Conservation (phyloP, 495 filamentous ascomycete species). For the Neurospora hispaniola region DNA sequence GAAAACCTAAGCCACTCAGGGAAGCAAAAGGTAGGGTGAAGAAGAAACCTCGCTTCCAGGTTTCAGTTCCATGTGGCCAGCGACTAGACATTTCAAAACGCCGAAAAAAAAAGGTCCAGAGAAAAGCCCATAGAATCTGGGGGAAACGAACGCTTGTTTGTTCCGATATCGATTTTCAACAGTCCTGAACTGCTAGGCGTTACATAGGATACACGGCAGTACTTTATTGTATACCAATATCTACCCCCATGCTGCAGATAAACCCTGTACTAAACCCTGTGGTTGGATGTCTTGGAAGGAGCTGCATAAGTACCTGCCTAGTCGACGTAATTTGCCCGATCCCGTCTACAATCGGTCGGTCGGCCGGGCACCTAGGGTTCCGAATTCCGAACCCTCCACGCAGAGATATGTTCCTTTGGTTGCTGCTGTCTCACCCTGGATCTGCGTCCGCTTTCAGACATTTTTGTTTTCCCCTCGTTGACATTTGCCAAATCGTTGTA, state of each 20-base stretch:
- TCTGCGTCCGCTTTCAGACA: background rate
- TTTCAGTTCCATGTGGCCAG: background rate
- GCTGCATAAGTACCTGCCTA: background rate
- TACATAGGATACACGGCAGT: background rate
- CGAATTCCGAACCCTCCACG: background rate
- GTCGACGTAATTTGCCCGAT: background rate
- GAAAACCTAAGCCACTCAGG: background rate
- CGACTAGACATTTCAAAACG: background rate
- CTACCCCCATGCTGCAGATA: background rate
- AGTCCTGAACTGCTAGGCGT: background rate
- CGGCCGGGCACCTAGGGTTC: background rate
- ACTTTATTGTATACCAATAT: background rate
- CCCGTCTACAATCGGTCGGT: background rate
- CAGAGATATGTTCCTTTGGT: background rate
- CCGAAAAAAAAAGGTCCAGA: background rate
- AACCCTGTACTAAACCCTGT: background rate
- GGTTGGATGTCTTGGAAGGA: background rate
- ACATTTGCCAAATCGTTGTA: background rate
- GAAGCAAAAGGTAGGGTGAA: background rate
- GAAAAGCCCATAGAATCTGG: background rate
- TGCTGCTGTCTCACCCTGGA: background rate
- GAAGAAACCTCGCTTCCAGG: background rate
- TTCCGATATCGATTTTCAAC: background rate
- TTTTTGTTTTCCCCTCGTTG: background rate
- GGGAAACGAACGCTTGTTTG: background rate